These are phyloP conservation scores for Colletotrichum cuscutae DNA, from an alignment of 2,329 filamentous ascomycete species.

Conservation along the genomic window DNA sequence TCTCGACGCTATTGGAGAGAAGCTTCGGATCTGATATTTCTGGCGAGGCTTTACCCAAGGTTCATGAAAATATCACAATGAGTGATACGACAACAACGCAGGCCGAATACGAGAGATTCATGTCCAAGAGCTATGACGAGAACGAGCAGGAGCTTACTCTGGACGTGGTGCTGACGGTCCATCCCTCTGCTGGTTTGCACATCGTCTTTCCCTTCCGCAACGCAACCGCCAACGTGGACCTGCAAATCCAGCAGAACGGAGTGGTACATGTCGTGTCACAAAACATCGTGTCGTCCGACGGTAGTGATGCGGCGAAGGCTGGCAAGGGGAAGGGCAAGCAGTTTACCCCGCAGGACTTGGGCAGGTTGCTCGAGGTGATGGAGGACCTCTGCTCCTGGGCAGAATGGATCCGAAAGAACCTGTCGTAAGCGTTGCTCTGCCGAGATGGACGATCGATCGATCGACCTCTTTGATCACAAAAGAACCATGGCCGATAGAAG, in stretches of 20 bases:
- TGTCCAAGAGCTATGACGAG: constrained; percentile 34
- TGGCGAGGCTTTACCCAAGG: constrained; percentile 41
- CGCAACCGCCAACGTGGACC: constrained; percentile 61
- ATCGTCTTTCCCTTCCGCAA: constrained; percentile 64
- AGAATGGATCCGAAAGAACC: constrained; percentile 59
- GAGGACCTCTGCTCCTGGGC: constrained; percentile 65
- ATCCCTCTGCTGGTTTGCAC: constrained; percentile 60
- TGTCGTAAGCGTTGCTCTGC: constrained; percentile 10
- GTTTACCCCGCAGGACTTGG: constrained; percentile 55
- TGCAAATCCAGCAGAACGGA: constrained; percentile 70
- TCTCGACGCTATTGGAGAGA: constrained; percentile 71
- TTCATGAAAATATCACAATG: constrained; percentile 36
- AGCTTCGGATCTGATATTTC: constrained; percentile 56
- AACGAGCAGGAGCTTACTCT: constrained; percentile 45
- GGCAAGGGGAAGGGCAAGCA: constrained; percentile 44
- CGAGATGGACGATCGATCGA: not conserved
- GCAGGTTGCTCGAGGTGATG: constrained; percentile 56
- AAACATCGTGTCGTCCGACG: constrained; percentile 55
- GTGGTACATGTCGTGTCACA: constrained; percentile 68
- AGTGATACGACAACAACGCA: constrained; percentile 41
- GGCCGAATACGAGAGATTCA: constrained; percentile 47
- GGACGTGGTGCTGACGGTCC: constrained; percentile 64
- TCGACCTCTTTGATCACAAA: not conserved
- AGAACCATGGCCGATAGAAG: not conserved
- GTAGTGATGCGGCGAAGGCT: constrained; percentile 30